phyloP scores from a whole-genome alignment of 2,329 filamentous ascomycete genomes.

The Graphilbum fragrans region DNA sequence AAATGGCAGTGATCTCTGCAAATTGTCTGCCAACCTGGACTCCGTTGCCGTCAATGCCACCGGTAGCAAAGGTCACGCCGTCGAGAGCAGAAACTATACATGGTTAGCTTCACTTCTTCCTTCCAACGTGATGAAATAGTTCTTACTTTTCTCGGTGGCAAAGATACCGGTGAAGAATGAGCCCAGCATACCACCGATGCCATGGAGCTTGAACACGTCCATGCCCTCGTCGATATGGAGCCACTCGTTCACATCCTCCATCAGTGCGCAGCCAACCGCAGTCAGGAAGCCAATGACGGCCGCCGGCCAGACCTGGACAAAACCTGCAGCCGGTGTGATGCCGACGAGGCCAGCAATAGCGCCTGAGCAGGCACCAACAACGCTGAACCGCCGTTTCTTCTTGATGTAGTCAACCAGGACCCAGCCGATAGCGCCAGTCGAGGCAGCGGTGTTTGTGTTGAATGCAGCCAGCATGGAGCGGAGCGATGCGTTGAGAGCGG shows the following conservation, averaged over 20 bases:
- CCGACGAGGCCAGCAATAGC: conserved; percentile 45
- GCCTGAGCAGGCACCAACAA: conserved; percentile 39
- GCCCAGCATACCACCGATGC: conserved; percentile 45
- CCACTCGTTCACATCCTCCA: conserved; percentile 35
- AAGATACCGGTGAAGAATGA: conserved; percentile 46
- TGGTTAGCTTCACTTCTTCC: background rate
- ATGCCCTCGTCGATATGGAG: conserved; percentile 44
- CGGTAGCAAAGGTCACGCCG: conserved; percentile 28
- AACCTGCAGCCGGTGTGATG: conserved; percentile 46
- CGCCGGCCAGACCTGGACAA: conserved; percentile 37
- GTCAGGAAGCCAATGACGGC: conserved; percentile 40
- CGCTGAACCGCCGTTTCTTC: conserved; percentile 31
- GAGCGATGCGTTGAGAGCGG: conserved; percentile 36
- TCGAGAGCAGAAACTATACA: conserved; percentile 37
- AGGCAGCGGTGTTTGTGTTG: conserved; percentile 47
- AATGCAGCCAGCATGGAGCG: conserved; percentile 42
- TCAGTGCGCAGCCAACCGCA: conserved; percentile 30
- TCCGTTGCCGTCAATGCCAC: conserved; percentile 36
- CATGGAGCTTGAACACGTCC: conserved; percentile 48
- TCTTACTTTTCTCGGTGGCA: conserved; percentile 24
- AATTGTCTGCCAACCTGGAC: conserved; percentile 45
- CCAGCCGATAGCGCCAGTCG: conserved; percentile 40
- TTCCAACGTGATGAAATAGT: background rate
- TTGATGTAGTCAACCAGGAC: conserved; percentile 36
- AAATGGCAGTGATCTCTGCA: conserved; percentile 42